A percentile compares a stretch with the other conserved stretches of the same genome.
Evolutionary conservation across 139 green algal species (phyloP).

Genomic region (Micractinium conductrix): DNA sequence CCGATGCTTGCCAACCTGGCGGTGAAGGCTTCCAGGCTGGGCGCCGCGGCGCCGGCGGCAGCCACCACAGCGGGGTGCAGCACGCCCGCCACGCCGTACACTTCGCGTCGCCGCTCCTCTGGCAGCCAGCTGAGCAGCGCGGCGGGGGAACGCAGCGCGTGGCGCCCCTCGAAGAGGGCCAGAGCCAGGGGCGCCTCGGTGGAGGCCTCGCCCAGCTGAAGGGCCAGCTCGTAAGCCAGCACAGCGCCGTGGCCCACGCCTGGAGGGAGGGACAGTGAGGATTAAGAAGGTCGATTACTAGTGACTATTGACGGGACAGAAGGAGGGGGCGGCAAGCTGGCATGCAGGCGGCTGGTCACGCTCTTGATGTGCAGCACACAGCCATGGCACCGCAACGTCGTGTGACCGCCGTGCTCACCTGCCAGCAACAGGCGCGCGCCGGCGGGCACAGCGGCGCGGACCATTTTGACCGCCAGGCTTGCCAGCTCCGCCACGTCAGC

Average conservation of each 20-base stretch:
- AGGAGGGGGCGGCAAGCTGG: neutral
- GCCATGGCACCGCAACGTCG: no score
- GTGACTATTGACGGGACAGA: no score
- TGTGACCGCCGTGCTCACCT: conserved; percentile 4
- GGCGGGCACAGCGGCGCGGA: conserved; percentile 18
- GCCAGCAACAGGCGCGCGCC: conserved; percentile 46
- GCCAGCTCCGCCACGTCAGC: conserved; percentile 51
- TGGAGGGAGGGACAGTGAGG: neutral
- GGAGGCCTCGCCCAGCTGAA: conserved; percentile 50
- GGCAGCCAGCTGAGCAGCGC: conserved; percentile 29
- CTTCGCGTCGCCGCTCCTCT: conserved; percentile 3
- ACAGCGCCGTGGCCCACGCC: conserved; percentile 62
- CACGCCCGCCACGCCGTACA: conserved; percentile 32
- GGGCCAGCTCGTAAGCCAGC: conserved; percentile 78
- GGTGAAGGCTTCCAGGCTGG: conserved; percentile 36
- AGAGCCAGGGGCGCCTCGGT: conserved; percentile 55
- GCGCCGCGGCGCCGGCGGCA: conserved; percentile 12
- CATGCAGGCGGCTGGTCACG: neutral
- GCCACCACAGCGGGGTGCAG: conserved; percentile 39
- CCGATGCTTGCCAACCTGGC: conserved; percentile 31
- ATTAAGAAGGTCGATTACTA: neutral
- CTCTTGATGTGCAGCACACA: no score
- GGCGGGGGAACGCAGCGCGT: conserved; percentile 13
- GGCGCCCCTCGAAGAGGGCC: conserved; percentile 54
- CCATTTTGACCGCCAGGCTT: conserved; percentile 33